These are phyloP conservation scores for Diacronema lutheri DNA, from an alignment of 78 protist species.

Conservation along the genomic window DNA sequence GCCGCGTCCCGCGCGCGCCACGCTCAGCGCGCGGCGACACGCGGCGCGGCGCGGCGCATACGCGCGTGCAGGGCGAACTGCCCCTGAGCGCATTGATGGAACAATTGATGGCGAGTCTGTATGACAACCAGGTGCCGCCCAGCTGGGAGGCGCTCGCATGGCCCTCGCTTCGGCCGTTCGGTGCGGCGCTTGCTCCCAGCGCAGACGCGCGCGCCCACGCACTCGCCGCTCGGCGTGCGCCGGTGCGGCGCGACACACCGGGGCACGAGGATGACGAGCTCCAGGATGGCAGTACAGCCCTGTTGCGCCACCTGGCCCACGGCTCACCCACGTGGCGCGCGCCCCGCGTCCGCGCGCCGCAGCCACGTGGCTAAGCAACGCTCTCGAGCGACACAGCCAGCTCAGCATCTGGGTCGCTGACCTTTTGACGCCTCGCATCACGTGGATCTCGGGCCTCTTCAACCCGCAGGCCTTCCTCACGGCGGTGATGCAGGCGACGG, in stretches of 20 bases:
- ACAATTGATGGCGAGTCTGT: conserved; percentile 28
- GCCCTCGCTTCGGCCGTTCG: conserved; percentile 60
- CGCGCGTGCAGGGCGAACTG: conserved; percentile 50
- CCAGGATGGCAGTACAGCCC: too few relatives aligned
- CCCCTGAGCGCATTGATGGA: conserved; percentile 57
- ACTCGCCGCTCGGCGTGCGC: too few relatives aligned
- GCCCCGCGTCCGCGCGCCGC: too few relatives aligned
- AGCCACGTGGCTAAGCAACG: conserved; percentile 61
- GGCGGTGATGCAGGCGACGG: conserved; percentile 68
- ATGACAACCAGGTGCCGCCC: conserved; percentile 41
- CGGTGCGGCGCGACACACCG: too few relatives aligned
- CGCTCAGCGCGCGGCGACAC: too few relatives aligned
- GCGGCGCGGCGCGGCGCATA: too few relatives aligned
- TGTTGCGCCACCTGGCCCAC: too few relatives aligned
- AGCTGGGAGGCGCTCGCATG: conserved; percentile 65
- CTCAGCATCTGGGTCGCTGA: conserved; percentile 53
- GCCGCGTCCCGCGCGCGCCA: too few relatives aligned
- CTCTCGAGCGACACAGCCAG: conserved; percentile 42
- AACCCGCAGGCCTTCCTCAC: conserved; percentile 76
- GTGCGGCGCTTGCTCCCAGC: too few relatives aligned
- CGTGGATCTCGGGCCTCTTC: conserved; percentile 66
- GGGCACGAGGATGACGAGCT: too few relatives aligned
- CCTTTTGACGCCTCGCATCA: conserved; percentile 43
- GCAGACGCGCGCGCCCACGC: too few relatives aligned
- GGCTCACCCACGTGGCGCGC: too few relatives aligned